These are phyloP conservation scores for Calonectria pseudoturangicola DNA, from an alignment of 2,329 filamentous ascomycete genomes.

Conservation along the genomic window DNA sequence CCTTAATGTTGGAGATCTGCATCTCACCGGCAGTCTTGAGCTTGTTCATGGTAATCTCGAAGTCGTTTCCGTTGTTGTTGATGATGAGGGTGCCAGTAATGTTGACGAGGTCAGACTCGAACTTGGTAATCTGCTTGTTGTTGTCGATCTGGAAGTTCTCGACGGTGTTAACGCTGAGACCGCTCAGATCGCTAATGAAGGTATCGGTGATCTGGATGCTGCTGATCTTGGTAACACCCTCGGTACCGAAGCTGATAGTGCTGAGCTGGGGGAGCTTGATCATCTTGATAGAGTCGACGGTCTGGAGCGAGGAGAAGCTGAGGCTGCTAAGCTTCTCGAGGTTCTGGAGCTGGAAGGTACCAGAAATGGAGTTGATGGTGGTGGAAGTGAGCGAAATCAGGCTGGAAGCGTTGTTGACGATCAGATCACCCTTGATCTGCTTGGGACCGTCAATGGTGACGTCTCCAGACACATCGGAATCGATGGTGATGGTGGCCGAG, in stretches of 20 bases:
- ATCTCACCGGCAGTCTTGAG: conserved; percentile 75
- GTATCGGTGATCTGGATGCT: conserved; percentile 90
- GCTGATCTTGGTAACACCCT: conserved; percentile 78
- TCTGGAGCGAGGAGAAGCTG: conserved; percentile 77
- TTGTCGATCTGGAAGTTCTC: conserved; percentile 89
- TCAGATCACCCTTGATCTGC: conserved; percentile 74
- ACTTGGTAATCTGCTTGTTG: conserved; percentile 86
- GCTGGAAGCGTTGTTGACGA: conserved; percentile 74
- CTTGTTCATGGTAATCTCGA: conserved; percentile 85
- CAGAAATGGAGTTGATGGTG: conserved; percentile 79
- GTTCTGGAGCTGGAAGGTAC: conserved; percentile 81
- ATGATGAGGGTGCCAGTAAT: conserved; percentile 83
- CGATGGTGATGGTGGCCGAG: conserved; percentile 80
- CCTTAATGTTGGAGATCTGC: conserved; percentile 83
- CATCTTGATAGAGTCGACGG: conserved; percentile 82
- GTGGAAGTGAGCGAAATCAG: conserved; percentile 78
- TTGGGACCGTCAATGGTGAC: conserved; percentile 78
- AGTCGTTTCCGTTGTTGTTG: conserved; percentile 84
- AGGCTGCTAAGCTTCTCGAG: conserved; percentile 82
- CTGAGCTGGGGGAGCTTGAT: conserved; percentile 79
- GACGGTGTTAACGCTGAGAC: conserved; percentile 86
- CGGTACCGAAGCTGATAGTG: conserved; percentile 68
- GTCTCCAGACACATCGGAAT: conserved; percentile 70
- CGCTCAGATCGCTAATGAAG: conserved; percentile 83
- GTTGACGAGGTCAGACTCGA: conserved; percentile 86